Evolutionary conservation across 306 rosid species (phyloP), one percentile per base, ranked within the genome.

Genomic region (Argentina anserina): DNA sequence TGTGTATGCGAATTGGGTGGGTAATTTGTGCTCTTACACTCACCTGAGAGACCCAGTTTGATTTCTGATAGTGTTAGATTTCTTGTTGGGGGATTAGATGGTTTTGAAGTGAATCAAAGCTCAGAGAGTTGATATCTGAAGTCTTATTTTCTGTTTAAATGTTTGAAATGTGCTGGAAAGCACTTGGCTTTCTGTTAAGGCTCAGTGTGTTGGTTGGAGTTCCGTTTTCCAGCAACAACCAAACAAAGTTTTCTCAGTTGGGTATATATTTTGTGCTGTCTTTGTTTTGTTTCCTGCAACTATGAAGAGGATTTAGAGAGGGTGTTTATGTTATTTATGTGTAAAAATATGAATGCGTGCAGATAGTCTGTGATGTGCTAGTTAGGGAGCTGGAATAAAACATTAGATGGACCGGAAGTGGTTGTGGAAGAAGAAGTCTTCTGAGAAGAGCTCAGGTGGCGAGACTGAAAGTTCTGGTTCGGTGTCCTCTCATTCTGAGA

Each of bases 391-490:
- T 78, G 49, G 80, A 77, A 70, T 69, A 58, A 65, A 84, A 75
- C 55, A 34, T 28, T 14, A 76, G 79, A 91, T 87, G 89, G 97
- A 94, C 67, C 87, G 90, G 81, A 87, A 83, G 81, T 91, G 96
- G 96, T 82, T 89, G 39, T 87, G 97, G 96, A 91, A 89, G 86
- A 78, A 86, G 70, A 91, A 81, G 77, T 87, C 91, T 73, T 88
- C 96, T 6, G 95, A 90, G 73, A 90, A 80, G 81, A 86, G 96
- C 76, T 68, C 95, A 0, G 88, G 90, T 0, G 88, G 90, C 0
- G 96, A 92, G 84, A 84, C 87, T 70, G 97, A 91, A 45, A 86
- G 97, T 82, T 87, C 93, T 26, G 97, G 90, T 78, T 90, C 99
- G 8, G 79, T 79, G 73, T 88, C 97, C n/a, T 88, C 96, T 3